Evolutionary conservation across 2,329 filamentous ascomycete species (phyloP).

Genomic region (Fonsecaea pedrosoi): DNA sequence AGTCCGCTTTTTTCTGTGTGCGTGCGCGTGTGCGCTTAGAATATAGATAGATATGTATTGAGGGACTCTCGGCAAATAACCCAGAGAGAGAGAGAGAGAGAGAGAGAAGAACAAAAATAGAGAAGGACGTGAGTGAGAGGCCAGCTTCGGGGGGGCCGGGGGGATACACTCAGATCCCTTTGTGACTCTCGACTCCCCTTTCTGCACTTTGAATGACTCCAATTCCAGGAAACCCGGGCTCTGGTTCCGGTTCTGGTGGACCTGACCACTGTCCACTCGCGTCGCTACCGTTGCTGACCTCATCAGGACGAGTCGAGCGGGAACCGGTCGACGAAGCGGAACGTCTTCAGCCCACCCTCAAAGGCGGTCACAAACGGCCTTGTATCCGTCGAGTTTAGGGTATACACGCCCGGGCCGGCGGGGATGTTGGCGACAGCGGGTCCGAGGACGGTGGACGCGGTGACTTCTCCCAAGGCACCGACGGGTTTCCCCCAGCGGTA

Average conservation of each 20-base stretch:
- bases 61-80: too few species aligned
- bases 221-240: too few species aligned
- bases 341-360: constrained; percentile 7
- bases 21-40: too few species aligned
- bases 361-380: not conserved
- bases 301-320: constrained; percentile 6
- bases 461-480: not conserved
- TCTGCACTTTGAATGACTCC: too few species aligned
- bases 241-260: too few species aligned
- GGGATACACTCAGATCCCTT: too few species aligned
- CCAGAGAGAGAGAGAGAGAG: not conserved
- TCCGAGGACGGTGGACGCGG: not conserved
- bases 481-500: constrained; percentile 14
- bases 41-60: too few species aligned
- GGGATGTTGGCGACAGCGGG: not conserved
- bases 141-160: too few species aligned
- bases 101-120: not conserved
- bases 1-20: too few species aligned
- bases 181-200: too few species aligned
- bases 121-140: not conserved
- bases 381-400: not conserved
- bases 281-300: too few species aligned
- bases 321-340: constrained; percentile 8
- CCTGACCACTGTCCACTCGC: too few species aligned
- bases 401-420: constrained; percentile 8